Base-by-base conservation (phyloP, 2,329 filamentous ascomycete genomes). In the Fusarium pilosicola region DNA sequence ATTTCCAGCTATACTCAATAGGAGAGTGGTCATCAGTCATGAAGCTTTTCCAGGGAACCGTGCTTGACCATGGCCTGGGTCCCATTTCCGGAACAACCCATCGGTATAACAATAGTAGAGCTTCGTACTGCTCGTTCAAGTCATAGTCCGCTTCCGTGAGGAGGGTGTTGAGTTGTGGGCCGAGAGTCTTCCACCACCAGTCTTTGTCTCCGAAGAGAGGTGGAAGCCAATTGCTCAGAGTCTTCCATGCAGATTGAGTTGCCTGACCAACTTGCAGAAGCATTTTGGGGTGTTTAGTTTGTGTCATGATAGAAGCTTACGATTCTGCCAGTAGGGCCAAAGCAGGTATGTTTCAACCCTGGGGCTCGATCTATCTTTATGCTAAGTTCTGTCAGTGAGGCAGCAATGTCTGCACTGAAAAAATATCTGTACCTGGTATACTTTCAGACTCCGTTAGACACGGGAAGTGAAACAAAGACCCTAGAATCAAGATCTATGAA, bases 1-100 rank as follows among this genome's bases (percentile, higher is more conserved):
- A 62, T 28, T 62, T 62, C 60, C 52, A 62, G 22, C 60, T 62
- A 15, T 62, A 62, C 18, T 62, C 52, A 10, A 62, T 58, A 7
- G 60, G 42, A 13, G 60, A 48, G 54, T 62, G 42, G 24, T 62
- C 60, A 18, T 62, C 60, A 5, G 60, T 62, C 41, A 62, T 46
- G 41, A 62, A 62, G 26, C 60, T 62, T 9, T 58, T 58, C 32
- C 34, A 62, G 1, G 24, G 22, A 12, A 52, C 24, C 3, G n/a
- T 15, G 15, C 8, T 34, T 13, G 52, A 57, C 24, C 18, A 18
- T n/a, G 60, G 60, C 1, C 41, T 58, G 1, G 34, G 22, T 3
- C 60, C 60, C 51, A 62, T 48, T 6, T 28, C 41, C 5, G 60
- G 60, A 32, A 58, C 7, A 4, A 62, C 22, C 51, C 60, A 62